Evolutionary conservation across 2,329 filamentous ascomycete genomes (phyloP), one percentile per base, ranked within the genome.

Genomic region (Thielaviopsis musarum): DNA sequence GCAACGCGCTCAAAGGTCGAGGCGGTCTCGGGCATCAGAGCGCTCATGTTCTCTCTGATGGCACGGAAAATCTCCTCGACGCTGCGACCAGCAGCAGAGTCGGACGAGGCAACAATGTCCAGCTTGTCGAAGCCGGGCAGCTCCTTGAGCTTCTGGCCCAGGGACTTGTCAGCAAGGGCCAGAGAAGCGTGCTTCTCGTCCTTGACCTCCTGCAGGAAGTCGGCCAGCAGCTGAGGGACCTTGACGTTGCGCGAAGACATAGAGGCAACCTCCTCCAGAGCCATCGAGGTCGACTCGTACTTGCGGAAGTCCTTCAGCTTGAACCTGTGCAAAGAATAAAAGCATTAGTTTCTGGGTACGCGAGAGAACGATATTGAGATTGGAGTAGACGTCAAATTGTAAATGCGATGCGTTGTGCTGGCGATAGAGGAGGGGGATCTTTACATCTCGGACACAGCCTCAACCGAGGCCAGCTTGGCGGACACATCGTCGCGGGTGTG

Each of bases 301-400:
- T 97, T 97, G 73, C 88, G 79, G 74, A 98, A 97, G 72, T 91
- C 85, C 80, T 97, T 97, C 70, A 97, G 79, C 76, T 95, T 96
- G 67, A 98, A 76, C 73, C 87, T 91, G 65, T 15, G 61, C 22
- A 52, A 53, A 34, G 59, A 21, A 28, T 52, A 48, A 56, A 17
- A 21, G 49, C 28, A 54, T 52, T 53, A 62, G 66, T 58, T 63
- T 61, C 54, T 17, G 19, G 56, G 30, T 34, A 34, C 30, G 30
- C 30, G 10, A 10, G 5, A 49, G 3, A 10, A 51, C 12, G 61
- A 21, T 21, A 12, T 1, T 49, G 17, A 10, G n/a, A 49, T 10
- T 10, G n/a, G 5, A 7, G n/a, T 5, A 1, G 2, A 21, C n/a
- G 45, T 6, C 45, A 13, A 49, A 49, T 49, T n/a, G n/a, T 13